phyloP scores from a whole-genome alignment of 371 early-diverging fungal genomes.

The Mortierella sp. region DNA sequence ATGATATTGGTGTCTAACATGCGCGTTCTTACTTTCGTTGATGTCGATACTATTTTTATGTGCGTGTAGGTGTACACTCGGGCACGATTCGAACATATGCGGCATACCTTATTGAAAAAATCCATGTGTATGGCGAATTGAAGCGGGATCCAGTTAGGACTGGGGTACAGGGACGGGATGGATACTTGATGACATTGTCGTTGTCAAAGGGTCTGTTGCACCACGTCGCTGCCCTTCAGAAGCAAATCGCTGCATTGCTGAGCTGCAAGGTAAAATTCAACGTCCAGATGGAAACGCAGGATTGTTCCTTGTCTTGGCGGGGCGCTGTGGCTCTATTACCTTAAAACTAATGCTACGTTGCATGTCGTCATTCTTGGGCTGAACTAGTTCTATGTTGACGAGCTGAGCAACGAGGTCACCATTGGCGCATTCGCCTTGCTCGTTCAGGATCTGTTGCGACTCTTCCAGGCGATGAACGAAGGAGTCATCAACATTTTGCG shows the following conservation, averaged over 20 bases:
- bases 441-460: conserved; percentile 85
- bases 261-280: conserved; percentile 73
- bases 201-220: conserved; percentile 80
- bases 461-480: conserved; percentile 93
- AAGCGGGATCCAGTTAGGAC: conserved; percentile 80
- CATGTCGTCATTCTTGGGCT: conserved; percentile 1
- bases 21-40: conserved; percentile 16
- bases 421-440: conserved; percentile 87
- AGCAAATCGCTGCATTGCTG: conserved; percentile 84
- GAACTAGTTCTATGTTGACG: conserved; percentile 83
- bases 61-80: conserved; percentile 42
- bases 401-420: conserved; percentile 90
- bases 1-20: background rate
- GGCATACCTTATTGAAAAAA: conserved; percentile 86
- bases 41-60: background rate
- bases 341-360: background rate
- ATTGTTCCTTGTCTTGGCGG: background rate
- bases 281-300: background rate
- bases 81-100: conserved; percentile 81
- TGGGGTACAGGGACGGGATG: conserved; percentile 62
- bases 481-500: conserved; percentile 92
- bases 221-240: conserved; percentile 84
- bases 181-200: conserved; percentile 67
- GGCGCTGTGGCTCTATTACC: background rate
- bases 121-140: conserved; percentile 78